phyloP scores from a whole-genome alignment of 2,329 filamentous ascomycete genomes.

The Dactylellina leptospora region DNA sequence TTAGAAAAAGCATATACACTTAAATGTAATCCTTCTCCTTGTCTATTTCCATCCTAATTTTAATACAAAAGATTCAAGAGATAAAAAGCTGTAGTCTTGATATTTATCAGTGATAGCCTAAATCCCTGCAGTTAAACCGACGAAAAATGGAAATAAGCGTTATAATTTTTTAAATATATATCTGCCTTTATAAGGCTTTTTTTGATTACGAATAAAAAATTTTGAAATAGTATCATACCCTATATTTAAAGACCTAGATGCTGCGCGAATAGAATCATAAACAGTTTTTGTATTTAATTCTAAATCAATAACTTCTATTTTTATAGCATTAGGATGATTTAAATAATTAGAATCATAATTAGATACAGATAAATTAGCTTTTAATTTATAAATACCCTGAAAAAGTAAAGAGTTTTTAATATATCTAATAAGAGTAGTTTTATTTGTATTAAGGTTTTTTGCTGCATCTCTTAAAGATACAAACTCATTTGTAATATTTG shows the following conservation, averaged over 20 bases:
- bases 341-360: no score
- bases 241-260: background rate
- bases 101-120: no score
- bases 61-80: background rate
- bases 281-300: background rate
- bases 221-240: background rate
- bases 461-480: no score
- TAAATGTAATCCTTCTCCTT: conserved; percentile 10
- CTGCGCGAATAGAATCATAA: conserved; percentile 5
- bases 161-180: conserved; percentile 19
- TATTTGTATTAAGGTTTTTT: no score
- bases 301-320: conserved; percentile 2
- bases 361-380: no score
- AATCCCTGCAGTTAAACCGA: no score
- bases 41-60: conserved; percentile 9
- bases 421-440: no score
- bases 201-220: conserved; percentile 4
- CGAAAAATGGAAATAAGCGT: conserved; percentile 7
- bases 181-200: conserved; percentile 3
- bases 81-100: no score
- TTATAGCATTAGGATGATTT: background rate
- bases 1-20: conserved; percentile 23
- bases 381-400: no score
- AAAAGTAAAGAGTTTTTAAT: background rate
- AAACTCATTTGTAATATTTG: no score